Percentiles rank a stretch among this genome's conserved stretches.
Evolutionary conservation across 257 asterid genomes (phyloP).

Genomic region (Ilex aquifolium): DNA sequence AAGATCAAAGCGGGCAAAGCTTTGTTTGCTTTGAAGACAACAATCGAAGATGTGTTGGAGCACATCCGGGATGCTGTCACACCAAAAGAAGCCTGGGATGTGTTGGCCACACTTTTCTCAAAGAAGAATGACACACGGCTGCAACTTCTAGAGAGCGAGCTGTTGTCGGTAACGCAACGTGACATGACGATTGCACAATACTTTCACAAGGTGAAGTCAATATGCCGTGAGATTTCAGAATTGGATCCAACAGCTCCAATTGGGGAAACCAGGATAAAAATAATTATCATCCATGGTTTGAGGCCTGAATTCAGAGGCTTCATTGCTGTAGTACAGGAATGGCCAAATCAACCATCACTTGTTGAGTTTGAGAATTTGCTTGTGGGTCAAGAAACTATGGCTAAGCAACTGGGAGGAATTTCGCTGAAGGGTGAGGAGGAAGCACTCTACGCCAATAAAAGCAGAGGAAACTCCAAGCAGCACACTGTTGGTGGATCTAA

Average conservation of each 20-base stretch:
- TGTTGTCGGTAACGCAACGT: slow-evolving; percentile 1
- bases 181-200: slow-evolving; percentile 12
- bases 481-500: neutral
- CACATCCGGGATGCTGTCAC: neutral
- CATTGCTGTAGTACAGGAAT: neutral
- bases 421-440: neutral
- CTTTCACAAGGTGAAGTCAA: slow-evolving; percentile 17
- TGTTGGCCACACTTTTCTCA: neutral
- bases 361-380: neutral
- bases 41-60: slow-evolving; percentile 8
- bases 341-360: neutral
- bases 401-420: neutral
- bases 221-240: neutral
- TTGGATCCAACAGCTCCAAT: neutral
- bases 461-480: neutral
- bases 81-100: slow-evolving; percentile 1
- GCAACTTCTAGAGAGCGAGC: neutral
- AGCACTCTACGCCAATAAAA: neutral
- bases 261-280: neutral
- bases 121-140: neutral
- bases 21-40: slow-evolving; percentile 9
- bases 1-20: slow-evolving; percentile 14
- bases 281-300: neutral
- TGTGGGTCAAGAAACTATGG: neutral
- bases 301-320: neutral